Evolutionary conservation across 345 rosid species (phyloP), one percentile per base, ranked within the genome.

Genomic region (Mallotus nudiflorus): DNA sequence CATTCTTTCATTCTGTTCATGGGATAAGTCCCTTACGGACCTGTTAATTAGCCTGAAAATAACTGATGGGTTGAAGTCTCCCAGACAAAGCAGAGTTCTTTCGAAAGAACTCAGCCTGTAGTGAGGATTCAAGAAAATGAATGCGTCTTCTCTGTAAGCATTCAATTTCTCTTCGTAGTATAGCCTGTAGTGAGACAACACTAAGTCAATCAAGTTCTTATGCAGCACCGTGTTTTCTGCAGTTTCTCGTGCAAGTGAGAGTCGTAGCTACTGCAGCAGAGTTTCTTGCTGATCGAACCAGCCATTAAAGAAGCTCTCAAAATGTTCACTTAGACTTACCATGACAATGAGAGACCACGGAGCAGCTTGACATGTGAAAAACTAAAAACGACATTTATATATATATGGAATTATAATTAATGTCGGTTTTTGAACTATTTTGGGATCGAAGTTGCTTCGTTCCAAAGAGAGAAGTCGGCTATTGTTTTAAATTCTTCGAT

Each of bases 41-140:
- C 33, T 45, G 37, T 27, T 22, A 8, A 78, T 51, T n/a, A 86
- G 22, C 31, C 66, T 75, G 62, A 82, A 80, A 29, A 80, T 45
- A 15, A 82, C n/a, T 0, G 75, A 63, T 11, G 86, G 86, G 39
- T 73, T 78, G 69, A 80, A 82, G 49, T 73, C 84, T 35, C 80
- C 81, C 25, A 82, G 27, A 81, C 90, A 82, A 16, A 76, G 75
- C 39, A 82, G 50, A 5, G 74, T 39, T 37, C 69, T 76, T 63
- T 78, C 87, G 46, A 75, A 62, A 25, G 79, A 29, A 53, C 68
- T 81, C 44, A 86, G 68, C 87, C 87, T n/a, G n/a, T n/a, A 83
- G 5, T 86, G 87, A 0, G 83, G 83, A 16, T 84, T 55, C 35
- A 75, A 37, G 77, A 80, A 66, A 51, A 77, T 72, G 49, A 80